Conservation (phyloP, 2,329 filamentous ascomycete species). For the Curvularia lunata region DNA sequence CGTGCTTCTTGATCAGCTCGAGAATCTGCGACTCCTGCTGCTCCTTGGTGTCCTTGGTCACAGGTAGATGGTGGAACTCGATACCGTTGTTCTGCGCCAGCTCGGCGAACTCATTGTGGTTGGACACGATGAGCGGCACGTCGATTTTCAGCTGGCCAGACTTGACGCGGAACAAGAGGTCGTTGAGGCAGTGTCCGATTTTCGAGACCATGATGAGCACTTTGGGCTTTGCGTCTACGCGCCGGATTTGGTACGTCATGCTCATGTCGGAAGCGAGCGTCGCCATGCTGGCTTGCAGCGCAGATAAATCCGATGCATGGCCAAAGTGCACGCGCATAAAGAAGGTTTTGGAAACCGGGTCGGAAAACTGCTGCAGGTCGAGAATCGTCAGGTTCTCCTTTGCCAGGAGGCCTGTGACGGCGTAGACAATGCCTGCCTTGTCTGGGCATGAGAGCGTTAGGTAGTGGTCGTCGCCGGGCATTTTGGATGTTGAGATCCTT, state of each 20-base stretch:
- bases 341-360: slow-evolving; percentile 75
- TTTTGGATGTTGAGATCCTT: slow-evolving; percentile 36
- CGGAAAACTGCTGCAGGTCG: slow-evolving; percentile 84
- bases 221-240: slow-evolving; percentile 71
- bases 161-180: slow-evolving; percentile 79
- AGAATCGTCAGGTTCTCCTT: slow-evolving; percentile 78
- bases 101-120: slow-evolving; percentile 75
- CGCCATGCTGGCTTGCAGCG: slow-evolving; percentile 63
- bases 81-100: slow-evolving; percentile 77
- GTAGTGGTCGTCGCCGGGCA: slow-evolving; percentile 44
- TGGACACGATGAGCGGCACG: slow-evolving; percentile 79
- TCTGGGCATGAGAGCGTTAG: slow-evolving; percentile 85
- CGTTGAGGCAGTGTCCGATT: slow-evolving; percentile 85
- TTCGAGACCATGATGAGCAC: slow-evolving; percentile 90
- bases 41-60: slow-evolving; percentile 77
- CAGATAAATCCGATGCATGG: slow-evolving; percentile 57
- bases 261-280: slow-evolving; percentile 67
- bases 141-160: slow-evolving; percentile 77
- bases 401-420: slow-evolving; percentile 79
- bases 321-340: slow-evolving; percentile 90
- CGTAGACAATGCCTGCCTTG: slow-evolving; percentile 83
- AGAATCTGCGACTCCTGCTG: slow-evolving; percentile 75
- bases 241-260: slow-evolving; percentile 75
- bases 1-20: slow-evolving; percentile 70
- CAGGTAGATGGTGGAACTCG: slow-evolving; percentile 80